phyloP scores from a whole-genome alignment of 495 filamentous ascomycete genomes.

The Copromyces sp. region DNA sequence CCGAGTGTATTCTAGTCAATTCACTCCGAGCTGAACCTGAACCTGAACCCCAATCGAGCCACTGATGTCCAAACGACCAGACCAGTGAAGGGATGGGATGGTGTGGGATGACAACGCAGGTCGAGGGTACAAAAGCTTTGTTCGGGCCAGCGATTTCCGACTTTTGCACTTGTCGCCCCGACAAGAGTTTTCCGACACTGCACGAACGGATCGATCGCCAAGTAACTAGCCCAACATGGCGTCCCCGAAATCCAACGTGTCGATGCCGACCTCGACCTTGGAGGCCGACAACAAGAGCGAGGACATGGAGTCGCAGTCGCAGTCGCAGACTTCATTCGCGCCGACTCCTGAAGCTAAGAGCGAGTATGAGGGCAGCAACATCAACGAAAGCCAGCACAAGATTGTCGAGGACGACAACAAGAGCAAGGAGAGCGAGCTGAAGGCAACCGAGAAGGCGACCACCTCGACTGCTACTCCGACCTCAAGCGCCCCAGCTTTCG shows the following conservation, averaged over 20 bases:
- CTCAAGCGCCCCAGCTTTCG: not conserved
- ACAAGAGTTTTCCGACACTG: not conserved
- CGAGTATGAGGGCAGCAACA: not conserved
- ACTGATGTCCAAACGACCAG: not conserved
- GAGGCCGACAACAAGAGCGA: not conserved
- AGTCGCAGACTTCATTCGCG: not conserved
- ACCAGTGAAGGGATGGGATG: not conserved
- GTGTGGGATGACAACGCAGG: not conserved
- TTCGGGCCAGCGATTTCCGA: not conserved
- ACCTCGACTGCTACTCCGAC: fast-evolving
- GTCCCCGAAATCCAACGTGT: not conserved
- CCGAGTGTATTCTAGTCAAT: no score
- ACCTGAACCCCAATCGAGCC: not conserved
- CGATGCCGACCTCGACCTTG: not conserved
- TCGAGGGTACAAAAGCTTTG: not conserved
- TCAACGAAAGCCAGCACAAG: not conserved
- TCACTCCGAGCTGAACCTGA: no score
- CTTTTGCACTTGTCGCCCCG: not conserved
- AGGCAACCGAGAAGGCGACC: not conserved
- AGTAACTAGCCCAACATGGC: not conserved
- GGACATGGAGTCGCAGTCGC: not conserved
- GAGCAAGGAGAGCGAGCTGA: not conserved
- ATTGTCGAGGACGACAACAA: not conserved
- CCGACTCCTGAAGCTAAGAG: not conserved
- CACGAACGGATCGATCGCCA: not conserved